Base-by-base conservation (phyloP, 2,329 filamentous ascomycete genomes). In the Penicillium rolfsii region DNA sequence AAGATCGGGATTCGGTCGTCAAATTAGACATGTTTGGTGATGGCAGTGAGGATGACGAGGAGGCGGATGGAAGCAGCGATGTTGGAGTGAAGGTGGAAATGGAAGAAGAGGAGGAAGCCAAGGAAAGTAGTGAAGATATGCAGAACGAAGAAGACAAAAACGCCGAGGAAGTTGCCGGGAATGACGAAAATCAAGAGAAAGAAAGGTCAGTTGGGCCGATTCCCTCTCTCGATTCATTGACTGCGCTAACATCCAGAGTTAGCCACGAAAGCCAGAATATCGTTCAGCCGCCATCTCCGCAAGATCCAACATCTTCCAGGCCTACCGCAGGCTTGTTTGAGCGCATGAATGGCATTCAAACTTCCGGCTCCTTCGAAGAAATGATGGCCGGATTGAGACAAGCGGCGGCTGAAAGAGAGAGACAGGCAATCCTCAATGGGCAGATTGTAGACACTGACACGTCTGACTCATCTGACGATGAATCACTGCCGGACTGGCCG, bases 321-420 rank as follows among this genome's bases (percentile, higher is more conserved):
- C 50, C 50, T 14, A 53, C 12, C 24, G 19, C 33, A 19, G 50
- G 50, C 50, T 53, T 53, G 35, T 53, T 53, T 14, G 50, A 53
- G 36, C 50, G 50, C 36, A 53, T 53, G 50, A 53, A 53, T 16
- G 50, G 50, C 22, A 53, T 53, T n/a, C 50, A 53, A 26, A 53
- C 50, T 19, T 53, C 50, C 4, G 50, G 50, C 36, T 41, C 50
- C 22, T 53, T 53, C n/a, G 50, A 53, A 40, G 35, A 11, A 4
- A 53, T 53, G 50, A 53, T 53, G 50, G 50, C 50, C 1, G 35
- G 35, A 26, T 28, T 53, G 33, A 28, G 50, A 28, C 19, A 30
- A 30, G 50, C 50, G 22, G 50, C 50, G 3, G 33, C 35, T 6
- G 50, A 53, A 28, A 41, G 50, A 41, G 35, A 53, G 35, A 36